A percentile compares a stretch with the other conserved stretches of the same genome.
Evolutionary conservation across 2,329 filamentous ascomycete genomes (phyloP).

Genomic region (Diaporthe vexans): DNA sequence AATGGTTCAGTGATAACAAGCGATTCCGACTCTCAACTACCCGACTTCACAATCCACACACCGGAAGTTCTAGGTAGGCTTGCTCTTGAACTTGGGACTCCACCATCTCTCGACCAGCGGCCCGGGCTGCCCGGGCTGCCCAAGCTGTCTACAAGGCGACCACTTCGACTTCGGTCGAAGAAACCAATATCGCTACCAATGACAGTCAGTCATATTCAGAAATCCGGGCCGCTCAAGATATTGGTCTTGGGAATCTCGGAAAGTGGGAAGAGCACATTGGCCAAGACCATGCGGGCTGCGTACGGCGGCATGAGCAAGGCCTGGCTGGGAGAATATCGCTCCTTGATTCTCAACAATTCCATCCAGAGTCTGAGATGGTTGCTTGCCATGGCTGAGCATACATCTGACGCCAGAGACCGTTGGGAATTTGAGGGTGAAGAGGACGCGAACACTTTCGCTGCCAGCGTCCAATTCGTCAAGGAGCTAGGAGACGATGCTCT

Average conservation of each 20-base stretch:
- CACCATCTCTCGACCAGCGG: background rate
- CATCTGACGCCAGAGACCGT: background rate
- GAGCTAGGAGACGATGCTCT: background rate
- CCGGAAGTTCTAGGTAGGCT: background rate
- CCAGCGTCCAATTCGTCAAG: background rate
- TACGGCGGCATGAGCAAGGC: background rate
- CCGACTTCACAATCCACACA: background rate
- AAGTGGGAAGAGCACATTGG: conserved; percentile 10
- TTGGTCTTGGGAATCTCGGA: background rate
- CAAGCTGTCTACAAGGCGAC: background rate
- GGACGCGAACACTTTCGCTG: background rate
- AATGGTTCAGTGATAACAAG: background rate
- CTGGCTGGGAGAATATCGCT: background rate
- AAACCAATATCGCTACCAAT: background rate
- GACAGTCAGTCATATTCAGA: background rate
- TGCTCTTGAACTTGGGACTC: background rate
- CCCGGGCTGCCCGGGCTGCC: background rate
- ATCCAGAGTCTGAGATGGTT: background rate
- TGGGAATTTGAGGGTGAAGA: background rate
- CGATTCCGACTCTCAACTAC: background rate
- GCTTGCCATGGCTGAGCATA: background rate
- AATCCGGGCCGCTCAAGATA: background rate
- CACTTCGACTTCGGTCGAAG: background rate
- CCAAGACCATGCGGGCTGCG: background rate
- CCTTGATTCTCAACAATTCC: background rate